Evolutionary conservation across 345 rosid genomes (phyloP), one percentile per base, ranked within the genome.

Genomic region (Bruguiera gymnorhiza): DNA sequence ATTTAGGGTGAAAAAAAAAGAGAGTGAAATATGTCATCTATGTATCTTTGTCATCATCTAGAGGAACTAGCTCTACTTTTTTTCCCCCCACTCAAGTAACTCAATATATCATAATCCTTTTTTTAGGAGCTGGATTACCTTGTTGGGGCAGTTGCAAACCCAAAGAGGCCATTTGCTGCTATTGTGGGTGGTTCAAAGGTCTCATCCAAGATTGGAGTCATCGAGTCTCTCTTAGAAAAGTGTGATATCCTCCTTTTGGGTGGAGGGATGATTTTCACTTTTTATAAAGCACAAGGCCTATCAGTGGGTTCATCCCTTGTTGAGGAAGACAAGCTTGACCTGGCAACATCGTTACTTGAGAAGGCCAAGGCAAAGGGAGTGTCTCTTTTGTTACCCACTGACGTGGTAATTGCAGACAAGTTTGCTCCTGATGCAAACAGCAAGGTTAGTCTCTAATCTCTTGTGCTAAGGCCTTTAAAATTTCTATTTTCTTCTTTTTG

Each of bases 241-340:
- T 86, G 85, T 76, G 96, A 94, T 65, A 70, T 89, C 51, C 95
- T 94, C 53, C 73, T 94, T 50, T 89, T 94, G 31, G 98, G 98
- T 64, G 98, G 98, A 83, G 98, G 98, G 64, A 94, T 94, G 98
- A 94, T 91, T 68, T 94, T 81, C 73, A 94, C 98, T 29, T 94
- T 94, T 86, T 94, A 91, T 95, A 94, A 94, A 79, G 98, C 98
- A 20, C 98, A 94, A 76, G 96, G 97, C 39, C 71, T 75, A 23
- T 50, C 83, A 5, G 95, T 94, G 43, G 98, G 98, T 23, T 83
- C 97, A 31, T 94, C 98, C 60, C 89, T 94, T 36, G 97, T 94
- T 37, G 98, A 91, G 78, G 97, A 88, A 80, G 98, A 94, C 80
- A 94, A 91, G 74, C 96, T 94, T 72, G 91, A 78, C 34, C 86